These are phyloP conservation scores for Yarrowia keelungensis DNA, from an alignment of 805 yeast species.

Conservation along the genomic window DNA sequence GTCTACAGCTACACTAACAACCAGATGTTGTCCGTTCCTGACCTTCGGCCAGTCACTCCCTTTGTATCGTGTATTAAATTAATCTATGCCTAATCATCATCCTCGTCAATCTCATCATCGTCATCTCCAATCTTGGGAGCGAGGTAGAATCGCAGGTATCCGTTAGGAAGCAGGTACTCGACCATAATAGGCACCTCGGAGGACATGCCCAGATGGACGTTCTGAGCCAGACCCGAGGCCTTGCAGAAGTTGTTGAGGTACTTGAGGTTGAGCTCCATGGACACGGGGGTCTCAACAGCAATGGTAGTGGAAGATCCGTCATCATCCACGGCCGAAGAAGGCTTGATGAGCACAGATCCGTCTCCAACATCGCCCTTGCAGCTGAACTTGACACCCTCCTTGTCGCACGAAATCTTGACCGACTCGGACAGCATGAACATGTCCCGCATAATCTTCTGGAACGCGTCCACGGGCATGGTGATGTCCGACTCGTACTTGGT, in stretches of 20 bases:
- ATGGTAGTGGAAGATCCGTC: conserved; percentile 65
- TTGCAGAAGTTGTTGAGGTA: conserved; percentile 90
- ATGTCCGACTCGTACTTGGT: conserved; percentile 87
- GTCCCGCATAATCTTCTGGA: conserved; percentile 89
- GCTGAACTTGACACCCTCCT: conserved; percentile 87
- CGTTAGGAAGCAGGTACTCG: conserved; percentile 89
- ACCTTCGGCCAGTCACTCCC: conserved; percentile 5
- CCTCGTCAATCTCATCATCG: conserved; percentile 51
- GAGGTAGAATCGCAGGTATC: conserved; percentile 91
- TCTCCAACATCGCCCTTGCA: conserved; percentile 92
- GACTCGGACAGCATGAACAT: conserved; percentile 87
- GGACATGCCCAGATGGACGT: conserved; percentile 84
- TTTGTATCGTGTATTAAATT: background rate
- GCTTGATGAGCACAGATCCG: conserved; percentile 86
- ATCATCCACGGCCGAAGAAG: conserved; percentile 78
- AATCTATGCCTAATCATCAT: conserved; percentile 18
- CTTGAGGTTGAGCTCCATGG: conserved; percentile 88
- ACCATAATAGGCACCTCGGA: conserved; percentile 93
- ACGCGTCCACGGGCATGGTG: conserved; percentile 86
- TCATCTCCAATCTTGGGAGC: conserved; percentile 98
- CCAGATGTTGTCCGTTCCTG: background rate
- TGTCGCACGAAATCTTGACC: conserved; percentile 81
- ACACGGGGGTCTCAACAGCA: conserved; percentile 84
- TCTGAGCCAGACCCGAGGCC: conserved; percentile 78
- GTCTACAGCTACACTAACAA: no score